Conservation (phyloP, 768 basidiomycete species). For the Calvatia gigantea region DNA sequence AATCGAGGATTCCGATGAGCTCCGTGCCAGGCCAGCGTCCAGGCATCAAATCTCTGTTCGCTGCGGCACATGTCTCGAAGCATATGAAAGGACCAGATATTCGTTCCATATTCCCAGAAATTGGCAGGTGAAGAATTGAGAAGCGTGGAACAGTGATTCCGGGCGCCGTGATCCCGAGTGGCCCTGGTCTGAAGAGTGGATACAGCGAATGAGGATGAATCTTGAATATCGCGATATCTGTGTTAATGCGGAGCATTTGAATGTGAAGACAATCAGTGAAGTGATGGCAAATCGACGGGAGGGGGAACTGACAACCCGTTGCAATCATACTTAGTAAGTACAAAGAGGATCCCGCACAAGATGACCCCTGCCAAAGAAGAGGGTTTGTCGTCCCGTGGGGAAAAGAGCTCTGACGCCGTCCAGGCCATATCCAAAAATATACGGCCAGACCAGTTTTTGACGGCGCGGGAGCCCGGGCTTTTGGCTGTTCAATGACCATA, state of each 20-base stretch:
- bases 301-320: background rate
- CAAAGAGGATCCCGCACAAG: conserved; percentile 5
- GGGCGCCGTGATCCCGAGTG: background rate
- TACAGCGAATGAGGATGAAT: background rate
- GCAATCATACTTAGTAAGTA: conserved; percentile 1
- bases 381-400: background rate
- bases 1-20: too few species aligned
- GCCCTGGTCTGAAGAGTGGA: background rate
- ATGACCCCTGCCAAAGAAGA: conserved; percentile 1
- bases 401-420: background rate
- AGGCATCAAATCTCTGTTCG: too few species aligned
- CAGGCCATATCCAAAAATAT: background rate
- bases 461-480: background rate
- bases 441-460: background rate
- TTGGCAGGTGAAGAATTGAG: background rate
- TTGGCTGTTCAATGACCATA: background rate
- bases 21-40: too few species aligned
- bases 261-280: background rate
- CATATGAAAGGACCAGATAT: too few species aligned
- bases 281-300: background rate
- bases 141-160: background rate
- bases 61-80: conserved; percentile 1
- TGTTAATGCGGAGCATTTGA: conserved; percentile 5
- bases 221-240: background rate
- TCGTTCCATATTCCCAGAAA: too few species aligned